Percentiles rank a stretch among this genome's conserved stretches.
These are phyloP conservation scores for Mycocentrospora acerina DNA, from an alignment of 2,329 filamentous ascomycete species.

Conservation along the genomic window DNA sequence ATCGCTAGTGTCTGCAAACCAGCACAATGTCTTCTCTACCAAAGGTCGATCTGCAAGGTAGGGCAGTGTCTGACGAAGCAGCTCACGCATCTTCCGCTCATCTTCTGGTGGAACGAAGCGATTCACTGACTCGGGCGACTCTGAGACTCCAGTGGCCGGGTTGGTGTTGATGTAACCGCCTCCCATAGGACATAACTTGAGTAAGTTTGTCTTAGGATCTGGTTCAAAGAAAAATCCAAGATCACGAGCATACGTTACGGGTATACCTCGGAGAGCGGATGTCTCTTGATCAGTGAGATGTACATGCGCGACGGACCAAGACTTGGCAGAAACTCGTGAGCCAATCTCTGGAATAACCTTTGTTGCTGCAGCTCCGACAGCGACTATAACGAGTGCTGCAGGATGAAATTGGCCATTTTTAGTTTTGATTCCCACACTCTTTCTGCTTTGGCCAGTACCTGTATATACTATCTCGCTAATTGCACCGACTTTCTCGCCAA, in stretches of 20 bases:
- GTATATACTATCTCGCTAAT: constrained; percentile 46
- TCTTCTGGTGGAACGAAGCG: constrained; percentile 57
- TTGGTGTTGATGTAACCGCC: constrained; percentile 59
- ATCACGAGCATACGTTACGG: constrained; percentile 62
- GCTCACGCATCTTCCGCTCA: constrained; percentile 53
- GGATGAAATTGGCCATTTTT: constrained; percentile 42
- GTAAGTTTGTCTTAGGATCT: constrained; percentile 57
- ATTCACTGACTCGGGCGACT: constrained; percentile 39
- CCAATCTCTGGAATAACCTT: constrained; percentile 54
- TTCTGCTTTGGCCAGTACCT: constrained; percentile 18
- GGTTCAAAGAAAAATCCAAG: constrained; percentile 68
- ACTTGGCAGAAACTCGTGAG: constrained; percentile 55
- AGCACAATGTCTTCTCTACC: constrained; percentile 61
- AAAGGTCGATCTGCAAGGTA: constrained; percentile 57
- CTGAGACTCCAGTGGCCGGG: constrained; percentile 40
- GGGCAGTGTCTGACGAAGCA: constrained; percentile 57
- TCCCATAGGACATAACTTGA: constrained; percentile 63
- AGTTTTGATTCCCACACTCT: constrained; percentile 41
- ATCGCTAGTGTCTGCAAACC: constrained; percentile 63
- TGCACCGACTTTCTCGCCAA: constrained; percentile 46
- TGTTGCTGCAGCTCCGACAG: constrained; percentile 54
- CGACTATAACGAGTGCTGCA: constrained; percentile 50
- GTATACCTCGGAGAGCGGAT: constrained; percentile 57
- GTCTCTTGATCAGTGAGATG: constrained; percentile 59
- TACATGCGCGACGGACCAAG: constrained; percentile 62